phyloP scores from a whole-genome alignment of 441 rosid species.

The Breynia disticha region DNA sequence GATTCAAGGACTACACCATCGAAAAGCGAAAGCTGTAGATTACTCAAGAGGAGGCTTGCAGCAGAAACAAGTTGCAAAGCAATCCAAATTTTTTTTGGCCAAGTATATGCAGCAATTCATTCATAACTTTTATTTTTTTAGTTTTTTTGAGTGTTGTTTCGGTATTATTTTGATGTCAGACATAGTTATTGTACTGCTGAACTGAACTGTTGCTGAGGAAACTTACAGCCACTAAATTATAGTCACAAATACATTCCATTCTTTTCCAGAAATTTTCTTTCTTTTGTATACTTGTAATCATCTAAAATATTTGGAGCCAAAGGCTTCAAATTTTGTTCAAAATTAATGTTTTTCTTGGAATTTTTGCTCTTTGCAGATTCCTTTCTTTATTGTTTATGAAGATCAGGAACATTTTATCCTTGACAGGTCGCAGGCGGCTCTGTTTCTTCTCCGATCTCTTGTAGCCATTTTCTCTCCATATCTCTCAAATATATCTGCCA shows the following conservation, averaged over 20 bases:
- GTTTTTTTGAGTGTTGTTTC: slow-evolving; percentile 14
- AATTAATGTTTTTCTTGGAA: no score
- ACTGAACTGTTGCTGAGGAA: slow-evolving; percentile 10
- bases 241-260: not conserved
- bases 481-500: slow-evolving; percentile 71
- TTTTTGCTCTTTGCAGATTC: no score
- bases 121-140: slow-evolving; percentile 20
- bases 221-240: slow-evolving; percentile 11
- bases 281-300: not conserved
- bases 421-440: slow-evolving; percentile 10
- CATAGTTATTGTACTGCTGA: slow-evolving; percentile 16
- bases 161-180: slow-evolving; percentile 14
- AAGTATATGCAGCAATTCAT: slow-evolving; percentile 38
- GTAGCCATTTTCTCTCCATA: slow-evolving; percentile 84
- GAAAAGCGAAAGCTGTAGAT: slow-evolving; percentile 39
- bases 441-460: slow-evolving; percentile 61
- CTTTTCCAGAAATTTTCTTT: not conserved
- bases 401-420: no score
- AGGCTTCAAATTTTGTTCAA: no score
- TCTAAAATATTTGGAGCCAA: no score
- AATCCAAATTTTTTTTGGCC: slow-evolving; percentile 14
- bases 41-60: slow-evolving; percentile 26
- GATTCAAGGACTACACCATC: slow-evolving; percentile 8
- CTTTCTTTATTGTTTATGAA: no score
- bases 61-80: slow-evolving; percentile 18